Evolutionary conservation across 1,284 basidiomycete genomes (phyloP), one percentile per base, ranked within the genome.

Genomic region (Trichosporon sp.): DNA sequence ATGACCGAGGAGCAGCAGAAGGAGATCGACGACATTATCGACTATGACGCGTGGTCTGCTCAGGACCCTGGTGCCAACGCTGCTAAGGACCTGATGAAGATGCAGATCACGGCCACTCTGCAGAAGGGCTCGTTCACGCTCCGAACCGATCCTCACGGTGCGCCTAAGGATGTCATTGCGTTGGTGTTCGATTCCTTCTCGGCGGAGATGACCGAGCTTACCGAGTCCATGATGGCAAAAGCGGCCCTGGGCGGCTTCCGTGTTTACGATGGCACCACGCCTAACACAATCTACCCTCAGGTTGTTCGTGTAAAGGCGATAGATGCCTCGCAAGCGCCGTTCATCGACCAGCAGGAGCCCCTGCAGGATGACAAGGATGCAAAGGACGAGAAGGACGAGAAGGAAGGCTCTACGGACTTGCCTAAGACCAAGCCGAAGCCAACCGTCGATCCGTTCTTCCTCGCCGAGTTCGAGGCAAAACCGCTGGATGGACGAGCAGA

Each of bases 401-500:
- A 14, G 21, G 56, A 21, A 12, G 31, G 31, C 10, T 14, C 59
- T 2, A 21, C 31, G n/a, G 80, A 78, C 0, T 68, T 79, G 6
- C 80, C 78, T 26, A 80, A 75, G 63, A 83, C 84, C 66, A 76
- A 78, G 46, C 78, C 71, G 48, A 79, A 80, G n/a, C n/a, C 68
- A 2, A 14, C 59, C 4, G 21, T 70, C 6, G 90, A 93, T 67
- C 92, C 96, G 1, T 98, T 99, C 87, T 95, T 99, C 84, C 93
- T 89, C 76, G 85, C 97, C 78, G 93, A 92, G 79, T 93, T 96
- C 76, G 98, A 99, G 85, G 90, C 91, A 72, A 96, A 94, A 76
- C 98, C 97, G 7, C 86, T 98, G 56, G 94, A 98, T 82, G 91
- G 92, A 68, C 90, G 94, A 61, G 96, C 98, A 43, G 96, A 99